A percentile compares a stretch with the other conserved stretches of the same genome.
These are phyloP conservation scores for Anethum foeniculum DNA, from an alignment of 140 eudicot genomes.

Conservation along the genomic window DNA sequence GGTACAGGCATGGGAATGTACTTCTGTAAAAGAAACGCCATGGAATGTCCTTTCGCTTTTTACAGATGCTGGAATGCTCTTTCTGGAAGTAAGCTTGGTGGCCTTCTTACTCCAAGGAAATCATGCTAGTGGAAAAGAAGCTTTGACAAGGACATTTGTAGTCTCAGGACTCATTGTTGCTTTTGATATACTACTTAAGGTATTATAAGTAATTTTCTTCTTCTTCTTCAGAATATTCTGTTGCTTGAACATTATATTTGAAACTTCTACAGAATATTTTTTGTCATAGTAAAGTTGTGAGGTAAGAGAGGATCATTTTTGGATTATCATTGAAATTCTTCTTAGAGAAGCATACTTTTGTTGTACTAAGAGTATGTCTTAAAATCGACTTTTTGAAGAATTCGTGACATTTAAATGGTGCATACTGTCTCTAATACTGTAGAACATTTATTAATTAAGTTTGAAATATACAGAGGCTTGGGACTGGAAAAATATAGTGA, in stretches of 20 bases:
- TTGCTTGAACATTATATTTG: neutral
- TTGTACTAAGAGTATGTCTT: neutral
- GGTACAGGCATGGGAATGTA: slow-evolving; percentile 59
- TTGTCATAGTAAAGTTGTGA: neutral
- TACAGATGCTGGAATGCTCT: slow-evolving; percentile 55
- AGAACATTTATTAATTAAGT: neutral
- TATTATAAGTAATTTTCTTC: slow-evolving; percentile 10
- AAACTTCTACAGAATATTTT: neutral
- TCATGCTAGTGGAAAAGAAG: slow-evolving; percentile 58
- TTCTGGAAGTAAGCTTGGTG: slow-evolving; percentile 68
- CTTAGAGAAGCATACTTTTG: neutral
- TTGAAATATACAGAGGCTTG: neutral
- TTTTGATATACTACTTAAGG: slow-evolving; percentile 60
- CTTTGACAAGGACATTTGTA: slow-evolving; percentile 55
- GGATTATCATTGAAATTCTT: neutral
- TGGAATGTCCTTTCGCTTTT: slow-evolving; percentile 59
- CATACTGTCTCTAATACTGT: neutral
- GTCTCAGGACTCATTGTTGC: slow-evolving; percentile 62
- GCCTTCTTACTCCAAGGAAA: slow-evolving; percentile 76
- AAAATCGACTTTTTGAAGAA: neutral
- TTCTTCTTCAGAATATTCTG: neutral
- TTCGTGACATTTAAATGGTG: neutral
- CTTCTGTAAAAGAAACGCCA: slow-evolving; percentile 23
- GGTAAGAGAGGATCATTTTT: neutral
- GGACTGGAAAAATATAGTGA: neutral